Base-by-base conservation (phyloP, 2,329 filamentous ascomycete species). In the Aciculosporium take region DNA sequence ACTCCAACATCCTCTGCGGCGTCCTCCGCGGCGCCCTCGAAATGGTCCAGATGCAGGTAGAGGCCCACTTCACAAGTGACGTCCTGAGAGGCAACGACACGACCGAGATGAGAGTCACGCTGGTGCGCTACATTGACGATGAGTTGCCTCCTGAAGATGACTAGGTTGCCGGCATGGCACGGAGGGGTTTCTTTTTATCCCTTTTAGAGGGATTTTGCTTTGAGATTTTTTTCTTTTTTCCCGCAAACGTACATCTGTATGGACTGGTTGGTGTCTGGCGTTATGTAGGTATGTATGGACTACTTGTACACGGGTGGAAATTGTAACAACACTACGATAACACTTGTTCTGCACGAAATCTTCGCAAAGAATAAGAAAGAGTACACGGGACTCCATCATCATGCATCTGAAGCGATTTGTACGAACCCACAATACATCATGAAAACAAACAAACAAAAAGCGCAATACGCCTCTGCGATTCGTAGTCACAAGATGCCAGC, bases 1-100 rank as follows among this genome's bases (percentile, higher is more conserved):
- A 93, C 62, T 95, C 87, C 5, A 98, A 96, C 62, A 93, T 98
- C 43, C 73, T 96, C 33, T 95, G 91, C 53, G 91, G 91, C 33
- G 84, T 98, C 33, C 67, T 98, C 46, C 73, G 91, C 51, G 91
- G 91, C 12, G 81, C 89, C 1, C 63, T 98, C 45, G 91, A 98
- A 62, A 98, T 98, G 91, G 89, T 96, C 56, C 89, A 96, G 72
- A 94, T 96, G 86, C 91, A 96, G 62, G 87, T 96, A 4, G 89
- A 98, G 59, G 86, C 86, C 36, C 88, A 94, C 57, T 98, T 96
- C 59, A 83, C 94, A 55, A 95, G 85, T 59, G 91, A 98, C 60
- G 74, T 94, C 25, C 68, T 98, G 45, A 78, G 87, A 43, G 91
- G 91, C 3, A 89, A 95, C 55, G 91, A 98, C 58, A 89, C 84